These are phyloP conservation scores for Peribolospora kevripleyi DNA, from an alignment of 768 basidiomycete species.

Conservation along the genomic window DNA sequence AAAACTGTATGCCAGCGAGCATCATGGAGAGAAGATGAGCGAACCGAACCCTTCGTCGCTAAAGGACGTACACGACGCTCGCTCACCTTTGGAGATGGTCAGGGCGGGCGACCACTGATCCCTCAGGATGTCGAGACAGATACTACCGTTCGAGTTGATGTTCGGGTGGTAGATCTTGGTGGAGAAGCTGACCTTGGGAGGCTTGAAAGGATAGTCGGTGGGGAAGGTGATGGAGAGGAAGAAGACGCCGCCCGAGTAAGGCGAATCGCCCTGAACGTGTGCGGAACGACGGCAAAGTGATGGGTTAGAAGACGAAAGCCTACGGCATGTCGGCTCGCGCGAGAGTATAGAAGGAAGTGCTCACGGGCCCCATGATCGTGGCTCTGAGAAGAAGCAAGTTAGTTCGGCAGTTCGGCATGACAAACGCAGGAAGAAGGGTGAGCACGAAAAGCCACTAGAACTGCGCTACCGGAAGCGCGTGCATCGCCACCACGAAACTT, in stretches of 20 bases:
- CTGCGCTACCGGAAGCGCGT: too few relatives aligned
- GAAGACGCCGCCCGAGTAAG: conserved; percentile 96
- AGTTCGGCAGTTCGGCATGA: neutral
- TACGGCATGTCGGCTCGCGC: neutral
- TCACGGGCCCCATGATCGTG: conserved; percentile 95
- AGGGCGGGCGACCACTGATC: conserved; percentile 98
- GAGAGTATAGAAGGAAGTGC: conserved; percentile 17
- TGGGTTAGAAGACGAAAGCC: neutral
- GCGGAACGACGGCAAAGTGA: neutral
- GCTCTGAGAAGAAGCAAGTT: conserved; percentile 23
- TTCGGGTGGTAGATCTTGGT: conserved; percentile 99
- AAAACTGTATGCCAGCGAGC: conserved; percentile 33
- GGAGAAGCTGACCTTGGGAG: conserved; percentile 97
- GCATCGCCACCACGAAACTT: too few relatives aligned
- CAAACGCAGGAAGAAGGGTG: too few relatives aligned
- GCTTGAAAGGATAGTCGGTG: conserved; percentile 98
- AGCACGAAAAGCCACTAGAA: too few relatives aligned
- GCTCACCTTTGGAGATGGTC: conserved; percentile 89
- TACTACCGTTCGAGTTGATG: conserved; percentile 99
- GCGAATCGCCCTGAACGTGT: conserved; percentile 64
- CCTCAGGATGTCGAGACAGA: conserved; percentile 91
- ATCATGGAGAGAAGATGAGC: neutral
- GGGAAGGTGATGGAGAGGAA: conserved; percentile 87
- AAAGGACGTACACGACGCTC: neutral
- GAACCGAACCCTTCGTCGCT: neutral